Percentiles rank a stretch among this genome's conserved stretches.
phyloP scores from a whole-genome alignment of 768 basidiomycete genomes.

The Amanita rimosa region DNA sequence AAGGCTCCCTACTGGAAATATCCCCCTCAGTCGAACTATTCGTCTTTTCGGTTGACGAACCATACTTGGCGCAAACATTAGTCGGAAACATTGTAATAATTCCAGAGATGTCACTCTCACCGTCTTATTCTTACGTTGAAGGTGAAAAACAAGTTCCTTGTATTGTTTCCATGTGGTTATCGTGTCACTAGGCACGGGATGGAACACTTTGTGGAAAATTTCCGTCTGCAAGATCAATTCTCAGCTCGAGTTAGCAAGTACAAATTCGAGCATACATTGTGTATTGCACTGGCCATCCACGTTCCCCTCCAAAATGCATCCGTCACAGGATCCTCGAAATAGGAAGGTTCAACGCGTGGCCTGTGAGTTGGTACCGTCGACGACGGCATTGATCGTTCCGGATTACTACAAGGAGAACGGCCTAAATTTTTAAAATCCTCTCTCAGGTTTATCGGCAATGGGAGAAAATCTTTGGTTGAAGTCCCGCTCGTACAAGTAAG shows the following conservation, averaged over 20 bases:
- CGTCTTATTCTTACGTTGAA: constrained; percentile 63
- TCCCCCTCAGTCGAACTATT: constrained; percentile 36
- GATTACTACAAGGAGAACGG: too few species aligned
- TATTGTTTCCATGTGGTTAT: constrained; percentile 94
- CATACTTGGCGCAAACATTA: constrained; percentile 29
- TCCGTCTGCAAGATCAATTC: constrained; percentile 54
- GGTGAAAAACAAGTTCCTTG: constrained; percentile 70
- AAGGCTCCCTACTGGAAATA: constrained; percentile 16
- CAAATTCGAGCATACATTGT: constrained; percentile 57
- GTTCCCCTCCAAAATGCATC: constrained; percentile 85
- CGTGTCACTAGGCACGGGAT: constrained; percentile 85
- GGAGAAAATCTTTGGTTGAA: too few species aligned
- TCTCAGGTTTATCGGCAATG: too few species aligned
- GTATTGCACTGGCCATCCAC: constrained; percentile 79
- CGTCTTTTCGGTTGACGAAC: constrained; percentile 28
- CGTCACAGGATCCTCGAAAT: constrained; percentile 82
- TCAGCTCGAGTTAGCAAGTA: constrained; percentile 1
- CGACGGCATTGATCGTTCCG: constrained; percentile 43
- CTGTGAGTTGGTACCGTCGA: constrained; percentile 29
- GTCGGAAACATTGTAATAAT: constrained; percentile 7
- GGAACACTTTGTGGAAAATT: constrained; percentile 92
- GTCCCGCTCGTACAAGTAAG: too few species aligned
- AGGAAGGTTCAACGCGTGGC: constrained; percentile 65
- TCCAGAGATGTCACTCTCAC: constrained; percentile 26
- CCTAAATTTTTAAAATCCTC: too few species aligned